Evolutionary conservation across 495 filamentous ascomycete species (phyloP).

Genomic region (Aspergillus sclerotioniger): DNA sequence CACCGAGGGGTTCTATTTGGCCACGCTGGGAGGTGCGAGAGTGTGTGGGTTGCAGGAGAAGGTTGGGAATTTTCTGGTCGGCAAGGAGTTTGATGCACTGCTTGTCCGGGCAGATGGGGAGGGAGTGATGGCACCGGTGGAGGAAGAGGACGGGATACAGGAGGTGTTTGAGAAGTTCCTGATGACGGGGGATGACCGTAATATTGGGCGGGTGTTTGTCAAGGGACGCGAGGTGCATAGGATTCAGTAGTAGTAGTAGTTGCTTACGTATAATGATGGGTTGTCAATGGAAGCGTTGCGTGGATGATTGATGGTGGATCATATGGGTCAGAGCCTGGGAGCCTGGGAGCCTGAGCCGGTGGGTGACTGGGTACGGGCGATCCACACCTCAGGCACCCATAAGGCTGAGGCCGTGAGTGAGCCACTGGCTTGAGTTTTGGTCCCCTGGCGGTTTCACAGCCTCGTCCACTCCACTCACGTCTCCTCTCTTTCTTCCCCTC

Average conservation of each 20-base stretch:
- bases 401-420: too few relatives aligned
- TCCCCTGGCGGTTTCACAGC: neutral
- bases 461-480: neutral
- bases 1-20: conserved; percentile 57
- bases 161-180: conserved; percentile 63
- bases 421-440: neutral
- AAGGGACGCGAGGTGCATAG: conserved; percentile 49
- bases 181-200: conserved; percentile 65
- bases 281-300: neutral
- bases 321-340: neutral
- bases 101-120: conserved; percentile 44
- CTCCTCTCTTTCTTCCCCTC: neutral
- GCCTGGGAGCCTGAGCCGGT: neutral
- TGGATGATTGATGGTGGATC: neutral
- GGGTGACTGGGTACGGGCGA: neutral
- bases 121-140: conserved; percentile 51
- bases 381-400: conserved; percentile 1
- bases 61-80: conserved; percentile 58
- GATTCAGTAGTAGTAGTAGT: neutral
- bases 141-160: conserved; percentile 47
- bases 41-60: conserved; percentile 55
- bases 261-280: neutral
- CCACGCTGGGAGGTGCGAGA: conserved; percentile 61
- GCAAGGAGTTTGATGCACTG: conserved; percentile 66
- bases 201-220: conserved; percentile 58